Conservation (phyloP, 2,329 filamentous ascomycete genomes). For the Exophiala phaeomuriformis region DNA sequence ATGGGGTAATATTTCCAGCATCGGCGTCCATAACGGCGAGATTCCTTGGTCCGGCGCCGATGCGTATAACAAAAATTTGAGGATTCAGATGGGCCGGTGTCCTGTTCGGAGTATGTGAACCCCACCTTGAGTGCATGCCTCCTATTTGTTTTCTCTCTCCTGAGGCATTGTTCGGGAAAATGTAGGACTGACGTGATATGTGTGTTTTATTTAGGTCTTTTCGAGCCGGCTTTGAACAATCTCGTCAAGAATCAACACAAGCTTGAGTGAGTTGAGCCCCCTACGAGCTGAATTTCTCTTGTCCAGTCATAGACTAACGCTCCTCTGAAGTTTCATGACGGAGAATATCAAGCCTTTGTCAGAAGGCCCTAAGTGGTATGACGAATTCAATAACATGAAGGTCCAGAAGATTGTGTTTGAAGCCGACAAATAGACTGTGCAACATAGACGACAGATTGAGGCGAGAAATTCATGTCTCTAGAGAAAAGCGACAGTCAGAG, state of each 20-base stretch:
- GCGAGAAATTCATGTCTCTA: background rate
- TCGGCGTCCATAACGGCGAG: conserved; percentile 68
- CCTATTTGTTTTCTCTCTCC: background rate
- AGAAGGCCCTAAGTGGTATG: conserved; percentile 60
- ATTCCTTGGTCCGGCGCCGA: conserved; percentile 60
- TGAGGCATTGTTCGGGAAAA: too few relatives aligned
- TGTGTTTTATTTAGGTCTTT: conserved; percentile 50
- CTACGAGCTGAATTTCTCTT: background rate
- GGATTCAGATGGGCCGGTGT: conserved; percentile 68
- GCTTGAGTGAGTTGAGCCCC: conserved; percentile 50
- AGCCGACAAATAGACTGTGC: conserved; percentile 32
- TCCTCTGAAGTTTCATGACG: conserved; percentile 59
- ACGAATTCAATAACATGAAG: conserved; percentile 65
- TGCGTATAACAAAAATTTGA: conserved; percentile 62
- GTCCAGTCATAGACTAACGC: background rate
- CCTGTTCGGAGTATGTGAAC: conserved; percentile 51
- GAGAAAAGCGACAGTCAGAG: background rate
- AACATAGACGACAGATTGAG: background rate
- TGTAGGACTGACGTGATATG: background rate
- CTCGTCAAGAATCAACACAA: conserved; percentile 60
- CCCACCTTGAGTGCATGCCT: background rate
- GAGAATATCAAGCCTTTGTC: conserved; percentile 65
- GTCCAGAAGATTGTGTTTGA: conserved; percentile 67
- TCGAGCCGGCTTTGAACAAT: conserved; percentile 56
- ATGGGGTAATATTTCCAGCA: conserved; percentile 66